Percentiles rank a stretch among this genome's conserved stretches.
phyloP scores from a whole-genome alignment of 805 yeast species.

The Schwanniomyces polymorphus region DNA sequence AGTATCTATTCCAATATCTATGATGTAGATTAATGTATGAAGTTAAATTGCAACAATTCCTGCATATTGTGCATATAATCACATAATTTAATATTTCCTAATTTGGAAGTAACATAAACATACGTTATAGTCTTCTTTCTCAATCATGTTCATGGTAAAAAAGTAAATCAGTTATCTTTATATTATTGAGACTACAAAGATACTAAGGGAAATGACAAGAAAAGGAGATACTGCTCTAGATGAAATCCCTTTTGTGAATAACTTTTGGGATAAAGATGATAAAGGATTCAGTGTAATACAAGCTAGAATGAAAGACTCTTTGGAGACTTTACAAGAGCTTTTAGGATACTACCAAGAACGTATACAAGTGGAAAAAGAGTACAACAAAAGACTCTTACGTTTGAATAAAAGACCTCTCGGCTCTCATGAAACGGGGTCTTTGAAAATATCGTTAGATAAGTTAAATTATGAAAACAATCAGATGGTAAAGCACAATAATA shows the following conservation, averaged over 20 bases:
- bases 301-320: slow-evolving; percentile 57
- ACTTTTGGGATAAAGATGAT: slow-evolving; percentile 62
- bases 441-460: slow-evolving; percentile 59
- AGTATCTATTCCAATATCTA: too few species aligned
- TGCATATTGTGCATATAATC: neutral
- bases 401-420: slow-evolving; percentile 56
- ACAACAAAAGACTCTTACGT: slow-evolving; percentile 52
- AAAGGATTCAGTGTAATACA: slow-evolving; percentile 57
- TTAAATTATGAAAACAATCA: slow-evolving; percentile 59
- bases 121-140: slow-evolving; percentile 2
- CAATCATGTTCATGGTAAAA: neutral
- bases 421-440: slow-evolving; percentile 55
- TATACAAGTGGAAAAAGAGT: slow-evolving; percentile 70
- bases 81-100: slow-evolving; percentile 7
- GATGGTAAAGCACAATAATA: slow-evolving; percentile 56
- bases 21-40: too few species aligned
- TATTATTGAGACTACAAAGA: neutral
- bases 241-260: slow-evolving; percentile 38
- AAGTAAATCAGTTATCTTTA: neutral
- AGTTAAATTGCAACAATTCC: neutral
- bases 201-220: slow-evolving; percentile 3
- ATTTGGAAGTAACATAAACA: slow-evolving; percentile 13
- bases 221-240: slow-evolving; percentile 4
- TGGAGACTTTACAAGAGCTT: slow-evolving; percentile 48
- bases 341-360: slow-evolving; percentile 40